Evolutionary conservation across 2,329 filamentous ascomycete genomes (phyloP), one percentile per base, ranked within the genome.

Genomic region (Fonsecaea erecta): DNA sequence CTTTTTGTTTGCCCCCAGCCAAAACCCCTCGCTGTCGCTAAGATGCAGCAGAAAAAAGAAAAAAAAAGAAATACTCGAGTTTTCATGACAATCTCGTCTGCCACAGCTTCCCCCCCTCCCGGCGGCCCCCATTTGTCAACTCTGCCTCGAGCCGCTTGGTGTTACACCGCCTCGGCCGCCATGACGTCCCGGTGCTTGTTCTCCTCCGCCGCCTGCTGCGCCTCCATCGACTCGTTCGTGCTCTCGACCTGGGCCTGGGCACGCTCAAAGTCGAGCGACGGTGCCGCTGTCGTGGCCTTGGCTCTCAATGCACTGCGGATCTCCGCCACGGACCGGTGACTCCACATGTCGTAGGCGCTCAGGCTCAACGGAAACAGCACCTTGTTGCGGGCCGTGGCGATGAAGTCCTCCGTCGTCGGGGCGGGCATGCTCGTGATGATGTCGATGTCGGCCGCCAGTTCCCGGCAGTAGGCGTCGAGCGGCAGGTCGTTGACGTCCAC

Each of bases 401-500:
- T 80, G 77, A 87, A 89, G 21, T 86, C 79, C 3, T 79, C 74
- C 52, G 80, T 77, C 40, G 78, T 78, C 1, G 85, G 85, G 37
- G 84, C 77, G 0, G 84, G 83, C 11, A 78, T 80, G 61, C 86
- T 83, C 24, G 88, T 87, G 70, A 94, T 87, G 64, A 90, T 86
- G 73, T 94, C 90, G 71, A 95, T 82, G 71, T 96, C 92, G 34
- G 84, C 77, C 24, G 89, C 86, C 48, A 95, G 83, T 73, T 93
- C 89, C 40, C 88, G 84, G 78, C 91, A 95, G 81, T 88, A 96
- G 14, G 83, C 80, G 74, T 94, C 91, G 2, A 93, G 82, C 0
- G 90, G 89, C 48, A 93, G 79, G 76, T 95, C 91, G 74, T 95
- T 95, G 71, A 93, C 91, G 68, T 95, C 91, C 69, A 88, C 83